A percentile compares a stretch with the other conserved stretches of the same genome.
Evolutionary conservation across 352 stramenopile species (phyloP).

Genomic region (Globisporangium recalcitrans): DNA sequence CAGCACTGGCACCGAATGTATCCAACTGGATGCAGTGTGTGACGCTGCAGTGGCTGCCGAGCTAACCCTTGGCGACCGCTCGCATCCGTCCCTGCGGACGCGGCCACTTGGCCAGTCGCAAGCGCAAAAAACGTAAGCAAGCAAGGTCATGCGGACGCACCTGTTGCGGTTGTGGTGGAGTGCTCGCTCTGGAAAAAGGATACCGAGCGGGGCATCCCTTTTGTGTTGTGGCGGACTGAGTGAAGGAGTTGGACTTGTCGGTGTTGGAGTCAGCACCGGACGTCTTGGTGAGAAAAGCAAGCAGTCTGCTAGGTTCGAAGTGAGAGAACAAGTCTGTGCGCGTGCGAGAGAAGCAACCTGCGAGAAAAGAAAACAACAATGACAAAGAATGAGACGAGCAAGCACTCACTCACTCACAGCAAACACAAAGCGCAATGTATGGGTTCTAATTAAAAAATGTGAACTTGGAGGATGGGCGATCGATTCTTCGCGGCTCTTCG

Average conservation of each 20-base stretch:
- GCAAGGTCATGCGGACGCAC: slow-evolving; percentile 3
- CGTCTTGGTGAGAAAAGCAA: neutral
- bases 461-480: slow-evolving; percentile 1
- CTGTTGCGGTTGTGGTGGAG: slow-evolving; percentile 10
- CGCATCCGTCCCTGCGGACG: neutral
- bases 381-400: neutral
- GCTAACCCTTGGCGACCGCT: slow-evolving; percentile 6
- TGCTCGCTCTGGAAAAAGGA: slow-evolving; percentile 11
- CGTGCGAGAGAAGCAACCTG: neutral
- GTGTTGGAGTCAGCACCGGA: neutral
- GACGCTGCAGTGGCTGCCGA: slow-evolving; percentile 4
- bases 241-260: neutral
- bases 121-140: slow-evolving; percentile 4
- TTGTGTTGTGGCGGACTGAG: neutral
- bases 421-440: neutral
- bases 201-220: slow-evolving; percentile 10
- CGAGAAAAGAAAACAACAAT: neutral
- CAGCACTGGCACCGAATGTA: neutral
- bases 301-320: neutral
- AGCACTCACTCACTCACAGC: no score
- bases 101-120: neutral
- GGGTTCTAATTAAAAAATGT: slow-evolving; percentile 6
- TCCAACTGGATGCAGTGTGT: neutral
- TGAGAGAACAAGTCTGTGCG: neutral
- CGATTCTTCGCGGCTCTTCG: slow-evolving; percentile 5